phyloP scores from a whole-genome alignment of 805 yeast species.

The Saturnispora ahearnii region DNA sequence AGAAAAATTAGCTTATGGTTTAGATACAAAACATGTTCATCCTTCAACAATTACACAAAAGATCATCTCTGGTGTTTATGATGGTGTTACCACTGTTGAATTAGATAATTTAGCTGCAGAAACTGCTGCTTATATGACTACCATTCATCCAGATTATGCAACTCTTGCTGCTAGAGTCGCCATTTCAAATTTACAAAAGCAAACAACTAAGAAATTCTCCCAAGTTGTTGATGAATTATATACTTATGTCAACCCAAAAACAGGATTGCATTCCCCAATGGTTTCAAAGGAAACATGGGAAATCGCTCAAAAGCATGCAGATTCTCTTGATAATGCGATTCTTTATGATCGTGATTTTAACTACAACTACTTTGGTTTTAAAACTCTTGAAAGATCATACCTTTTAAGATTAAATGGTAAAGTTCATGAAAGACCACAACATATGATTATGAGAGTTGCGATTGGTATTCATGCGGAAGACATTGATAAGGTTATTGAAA shows the following conservation, averaged over 20 bases:
- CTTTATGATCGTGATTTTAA: constrained; percentile 59
- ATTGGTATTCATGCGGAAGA: constrained; percentile 52
- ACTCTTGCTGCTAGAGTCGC: constrained; percentile 93
- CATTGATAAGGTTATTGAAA: constrained; percentile 42
- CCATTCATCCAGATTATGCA: constrained; percentile 97
- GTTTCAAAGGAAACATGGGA: constrained; percentile 58
- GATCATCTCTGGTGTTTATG: constrained; percentile 92
- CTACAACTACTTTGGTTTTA: constrained; percentile 53
- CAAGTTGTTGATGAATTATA: constrained; percentile 67
- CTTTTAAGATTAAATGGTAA: constrained; percentile 45
- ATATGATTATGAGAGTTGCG: constrained; percentile 52
- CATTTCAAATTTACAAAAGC: constrained; percentile 87
- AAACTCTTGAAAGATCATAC: constrained; percentile 52
- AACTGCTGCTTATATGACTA: constrained; percentile 96
- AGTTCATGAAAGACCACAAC: constrained; percentile 56
- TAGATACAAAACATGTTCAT: constrained; percentile 86
- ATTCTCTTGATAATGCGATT: constrained; percentile 62
- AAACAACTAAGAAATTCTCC: constrained; percentile 80
- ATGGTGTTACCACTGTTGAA: constrained; percentile 92
- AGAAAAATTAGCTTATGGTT: constrained; percentile 87
- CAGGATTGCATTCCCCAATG: constrained; percentile 57
- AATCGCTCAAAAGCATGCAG: constrained; percentile 54
- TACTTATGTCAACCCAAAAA: constrained; percentile 74
- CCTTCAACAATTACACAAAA: constrained; percentile 94
- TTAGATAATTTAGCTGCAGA: constrained; percentile 79